Conservation (phyloP, 179 eudicot species). For the Silene noctiflora region DNA sequence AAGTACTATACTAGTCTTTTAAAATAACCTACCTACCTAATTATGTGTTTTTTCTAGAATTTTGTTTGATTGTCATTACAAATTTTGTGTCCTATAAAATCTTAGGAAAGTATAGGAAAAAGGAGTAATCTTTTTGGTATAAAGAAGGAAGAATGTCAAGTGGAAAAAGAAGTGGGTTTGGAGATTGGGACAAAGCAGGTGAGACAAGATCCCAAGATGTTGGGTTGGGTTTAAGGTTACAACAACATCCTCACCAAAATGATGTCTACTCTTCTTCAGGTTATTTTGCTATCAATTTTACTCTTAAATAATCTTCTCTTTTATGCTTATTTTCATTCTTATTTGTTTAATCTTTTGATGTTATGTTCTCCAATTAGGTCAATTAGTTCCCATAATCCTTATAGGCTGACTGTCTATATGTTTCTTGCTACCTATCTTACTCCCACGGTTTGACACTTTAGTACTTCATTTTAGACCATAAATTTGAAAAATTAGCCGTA, state of each 20-base stretch:
- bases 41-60: not conserved
- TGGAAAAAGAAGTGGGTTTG: slow-evolving; percentile 27
- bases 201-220: slow-evolving; percentile 38
- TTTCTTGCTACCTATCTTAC: no score
- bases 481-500: no score
- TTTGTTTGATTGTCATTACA: no score
- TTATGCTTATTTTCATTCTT: no score
- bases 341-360: no score
- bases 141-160: slow-evolving; percentile 33
- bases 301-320: not conserved
- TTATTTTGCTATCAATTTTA: not conserved
- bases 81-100: no score
- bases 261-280: slow-evolving; percentile 8
- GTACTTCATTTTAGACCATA: no score
- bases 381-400: no score
- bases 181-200: slow-evolving; percentile 31
- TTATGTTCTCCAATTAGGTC: no score
- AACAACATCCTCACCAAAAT: slow-evolving; percentile 18
- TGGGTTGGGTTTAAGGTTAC: slow-evolving; percentile 55
- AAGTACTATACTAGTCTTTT: not conserved
- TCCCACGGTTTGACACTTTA: no score
- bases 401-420: no score
- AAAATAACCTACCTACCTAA: not conserved
- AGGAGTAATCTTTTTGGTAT: not conserved
- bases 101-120: not conserved